phyloP scores from a whole-genome alignment of 768 basidiomycete species.

The Tephrocybe sp. region DNA sequence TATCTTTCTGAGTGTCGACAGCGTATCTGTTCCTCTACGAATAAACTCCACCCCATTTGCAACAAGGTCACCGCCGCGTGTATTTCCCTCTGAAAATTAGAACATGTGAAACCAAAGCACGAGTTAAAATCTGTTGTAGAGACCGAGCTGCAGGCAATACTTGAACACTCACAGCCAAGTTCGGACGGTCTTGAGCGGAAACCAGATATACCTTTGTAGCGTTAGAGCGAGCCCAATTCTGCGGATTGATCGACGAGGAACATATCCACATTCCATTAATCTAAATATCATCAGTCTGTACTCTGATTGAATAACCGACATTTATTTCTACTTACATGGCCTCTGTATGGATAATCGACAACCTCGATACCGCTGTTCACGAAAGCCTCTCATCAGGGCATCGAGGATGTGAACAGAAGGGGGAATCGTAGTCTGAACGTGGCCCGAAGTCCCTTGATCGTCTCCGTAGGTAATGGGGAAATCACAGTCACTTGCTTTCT shows the following conservation, averaged over 20 bases:
- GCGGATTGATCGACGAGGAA: constrained; percentile 20
- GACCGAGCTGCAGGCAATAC: neutral
- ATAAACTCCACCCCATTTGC: constrained; percentile 50
- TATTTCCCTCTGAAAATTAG: constrained; percentile 18
- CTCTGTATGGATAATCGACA: constrained; percentile 27
- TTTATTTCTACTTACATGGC: constrained; percentile 18
- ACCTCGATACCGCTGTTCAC: constrained; percentile 21
- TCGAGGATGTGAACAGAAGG: constrained; percentile 25
- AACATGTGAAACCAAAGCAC: constrained; percentile 24
- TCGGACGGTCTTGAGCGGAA: constrained; percentile 7
- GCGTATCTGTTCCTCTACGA: constrained; percentile 22
- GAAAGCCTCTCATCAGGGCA: constrained; percentile 22
- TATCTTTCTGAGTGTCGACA: constrained; percentile 42
- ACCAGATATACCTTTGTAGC: constrained; percentile 25
- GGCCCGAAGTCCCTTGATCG: constrained; percentile 24
- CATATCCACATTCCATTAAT: constrained; percentile 18
- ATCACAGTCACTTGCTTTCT: constrained; percentile 21
- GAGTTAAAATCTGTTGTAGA: constrained; percentile 12
- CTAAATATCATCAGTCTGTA: constrained; percentile 11
- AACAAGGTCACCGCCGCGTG: constrained; percentile 18
- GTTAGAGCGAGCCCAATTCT: constrained; percentile 25
- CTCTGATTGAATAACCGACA: neutral
- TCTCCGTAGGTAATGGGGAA: constrained; percentile 24
- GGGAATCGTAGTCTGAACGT: constrained; percentile 26
- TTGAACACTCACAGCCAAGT: constrained; percentile 13